phyloP scores from a whole-genome alignment of 768 basidiomycete species.

The Postia placenta region DNA sequence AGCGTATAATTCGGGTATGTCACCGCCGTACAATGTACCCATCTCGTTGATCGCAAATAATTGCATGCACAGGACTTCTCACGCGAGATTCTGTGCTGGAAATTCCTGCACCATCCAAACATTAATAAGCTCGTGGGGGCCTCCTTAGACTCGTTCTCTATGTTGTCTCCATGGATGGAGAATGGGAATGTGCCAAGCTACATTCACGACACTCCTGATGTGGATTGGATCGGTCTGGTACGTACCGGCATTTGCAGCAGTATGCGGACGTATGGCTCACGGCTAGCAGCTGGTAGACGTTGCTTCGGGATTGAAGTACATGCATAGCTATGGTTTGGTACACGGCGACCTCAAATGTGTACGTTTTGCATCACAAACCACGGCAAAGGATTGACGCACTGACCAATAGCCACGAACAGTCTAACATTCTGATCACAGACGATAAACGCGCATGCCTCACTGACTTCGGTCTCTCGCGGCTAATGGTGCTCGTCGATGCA shows the following conservation, averaged over 20 bases:
- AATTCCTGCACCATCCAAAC: conserved; percentile 1
- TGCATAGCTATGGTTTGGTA: neutral
- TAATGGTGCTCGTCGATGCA: neutral
- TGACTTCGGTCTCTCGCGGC: conserved; percentile 4
- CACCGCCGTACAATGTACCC: no score
- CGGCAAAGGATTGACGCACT: neutral
- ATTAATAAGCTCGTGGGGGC: conserved; percentile 1
- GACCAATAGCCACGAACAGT: neutral
- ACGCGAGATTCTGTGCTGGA: conserved; percentile 4
- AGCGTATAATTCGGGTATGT: no score
- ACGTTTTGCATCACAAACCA: neutral
- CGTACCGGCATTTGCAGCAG: neutral
- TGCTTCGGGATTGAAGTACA: neutral
- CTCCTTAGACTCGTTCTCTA: conserved; percentile 1
- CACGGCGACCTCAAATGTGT: conserved; percentile 7
- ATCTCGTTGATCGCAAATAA: no score
- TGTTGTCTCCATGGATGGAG: conserved; percentile 9
- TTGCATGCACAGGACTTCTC: conserved; percentile 3
- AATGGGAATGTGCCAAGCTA: conserved; percentile 6
- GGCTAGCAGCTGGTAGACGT: neutral
- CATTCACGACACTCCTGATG: neutral
- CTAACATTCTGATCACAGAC: conserved; percentile 4
- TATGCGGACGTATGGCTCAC: neutral
- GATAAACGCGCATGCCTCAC: neutral
- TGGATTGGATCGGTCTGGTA: conserved; percentile 5